Percentiles rank a stretch among this genome's conserved stretches.
These are phyloP conservation scores for Azolla pinnata DNA, from an alignment of 75 land plant species.

Conservation along the genomic window DNA sequence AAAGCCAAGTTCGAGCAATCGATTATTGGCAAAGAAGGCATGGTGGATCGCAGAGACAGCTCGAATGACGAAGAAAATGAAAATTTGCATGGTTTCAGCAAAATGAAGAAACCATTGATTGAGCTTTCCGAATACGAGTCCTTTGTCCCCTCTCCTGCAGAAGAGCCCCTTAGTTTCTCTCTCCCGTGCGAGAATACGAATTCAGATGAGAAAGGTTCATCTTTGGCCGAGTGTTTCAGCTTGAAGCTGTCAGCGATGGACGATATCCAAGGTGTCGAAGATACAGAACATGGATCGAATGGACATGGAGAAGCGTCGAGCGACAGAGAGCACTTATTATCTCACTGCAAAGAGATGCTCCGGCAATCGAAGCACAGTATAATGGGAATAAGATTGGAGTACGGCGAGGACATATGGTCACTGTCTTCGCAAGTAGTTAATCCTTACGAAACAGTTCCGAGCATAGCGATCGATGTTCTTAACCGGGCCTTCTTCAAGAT, in stretches of 20 bases:
- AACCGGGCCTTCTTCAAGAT: slow-evolving; percentile 17
- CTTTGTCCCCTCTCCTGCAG: not conserved
- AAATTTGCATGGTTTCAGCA: too few species aligned
- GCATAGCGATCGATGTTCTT: not conserved
- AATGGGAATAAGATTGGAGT: slow-evolving; percentile 9
- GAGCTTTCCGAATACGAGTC: slow-evolving; percentile 9
- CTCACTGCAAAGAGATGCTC: not conserved
- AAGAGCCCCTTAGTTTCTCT: not conserved
- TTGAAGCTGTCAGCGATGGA: not conserved
- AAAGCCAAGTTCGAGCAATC: too few species aligned
- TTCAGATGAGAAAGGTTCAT: not conserved
- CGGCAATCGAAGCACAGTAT: slow-evolving; percentile 7
- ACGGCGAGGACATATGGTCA: slow-evolving; percentile 8
- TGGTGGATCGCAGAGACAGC: too few species aligned
- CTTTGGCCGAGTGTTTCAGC: not conserved
- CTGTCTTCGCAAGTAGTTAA: slow-evolving; percentile 10
- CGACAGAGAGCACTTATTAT: not conserved
- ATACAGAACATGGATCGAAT: not conserved
- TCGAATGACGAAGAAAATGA: too few species aligned
- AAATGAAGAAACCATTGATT: slow-evolving; percentile 6
- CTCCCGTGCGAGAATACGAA: not conserved
- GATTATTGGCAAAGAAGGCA: too few species aligned
- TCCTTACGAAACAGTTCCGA: slow-evolving; percentile 11
- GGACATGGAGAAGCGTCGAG: not conserved
- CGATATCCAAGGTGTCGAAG: not conserved